Percentiles rank a stretch among this genome's conserved stretches.
These are phyloP conservation scores for Chalara sp. DNA, from an alignment of 2,329 filamentous ascomycete genomes.

Conservation along the genomic window DNA sequence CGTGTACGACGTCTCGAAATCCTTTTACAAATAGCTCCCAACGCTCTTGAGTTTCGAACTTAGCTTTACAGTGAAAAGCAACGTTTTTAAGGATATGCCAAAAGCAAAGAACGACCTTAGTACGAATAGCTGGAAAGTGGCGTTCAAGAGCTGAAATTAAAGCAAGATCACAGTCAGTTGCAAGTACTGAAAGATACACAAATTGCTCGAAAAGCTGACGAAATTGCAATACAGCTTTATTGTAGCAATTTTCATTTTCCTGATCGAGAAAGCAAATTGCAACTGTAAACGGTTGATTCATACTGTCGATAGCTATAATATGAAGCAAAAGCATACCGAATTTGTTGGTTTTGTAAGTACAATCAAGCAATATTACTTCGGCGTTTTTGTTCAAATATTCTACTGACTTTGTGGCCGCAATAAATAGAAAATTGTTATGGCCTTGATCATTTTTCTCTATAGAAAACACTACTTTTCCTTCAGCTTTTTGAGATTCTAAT, in stretches of 20 bases:
- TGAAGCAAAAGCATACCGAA: not conserved
- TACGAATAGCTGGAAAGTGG: not conserved
- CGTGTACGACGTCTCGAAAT: not conserved
- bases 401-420: not conserved
- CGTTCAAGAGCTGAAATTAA: not conserved
- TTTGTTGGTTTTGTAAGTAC: not conserved
- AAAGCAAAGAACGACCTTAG: not conserved
- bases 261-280: not conserved
- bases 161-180: not conserved
- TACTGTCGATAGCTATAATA: not conserved
- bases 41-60: not conserved
- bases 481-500: not conserved
- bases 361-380: not conserved
- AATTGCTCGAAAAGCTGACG: not conserved
- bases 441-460: not conserved
- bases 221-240: not conserved
- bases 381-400: not conserved
- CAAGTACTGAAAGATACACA: not conserved
- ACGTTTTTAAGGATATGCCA: not conserved
- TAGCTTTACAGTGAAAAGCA: not conserved
- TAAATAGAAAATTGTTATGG: not conserved
- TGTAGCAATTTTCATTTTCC: not conserved
- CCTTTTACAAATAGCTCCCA: not conserved
- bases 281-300: not conserved
- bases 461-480: not conserved